Base-by-base conservation (phyloP, 805 yeast species). In the Candida stauntonica region DNA sequence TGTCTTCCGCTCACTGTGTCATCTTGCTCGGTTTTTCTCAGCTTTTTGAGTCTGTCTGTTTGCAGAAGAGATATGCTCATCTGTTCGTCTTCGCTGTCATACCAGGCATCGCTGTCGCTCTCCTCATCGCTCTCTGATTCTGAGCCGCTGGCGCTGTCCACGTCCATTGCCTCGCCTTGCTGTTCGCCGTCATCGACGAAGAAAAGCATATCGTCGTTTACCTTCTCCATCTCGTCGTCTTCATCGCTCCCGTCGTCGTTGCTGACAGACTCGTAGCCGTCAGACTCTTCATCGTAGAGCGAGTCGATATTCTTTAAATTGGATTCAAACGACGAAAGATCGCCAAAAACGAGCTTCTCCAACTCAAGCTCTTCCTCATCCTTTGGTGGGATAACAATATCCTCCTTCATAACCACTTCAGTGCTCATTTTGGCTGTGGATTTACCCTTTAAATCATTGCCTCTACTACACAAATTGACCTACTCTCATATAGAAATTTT, bases 321-420 rank as follows among this genome's bases (percentile, higher is more conserved):
- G 23, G 61, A 55, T 52, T 79, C 85, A 63, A 84, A 82, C 21
- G 91, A 83, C 39, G 77, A 83, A 4, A 71, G 51, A 57, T 93
- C 98, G 13, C 99, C 98, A 63, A 93, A 89, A 4, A 93, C 95
- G 12, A 86, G 69, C 58, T 76, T 84, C 46, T 89, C 95, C 35
- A 93, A 72, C 39, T 66, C 73, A 30, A 80, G 51, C 61, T 93
- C 99, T 58, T 87, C 96, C 36, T 75, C 81, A 58, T 86, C 94
- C 50, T 93, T 91, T 23, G 82, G 83, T 13, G 87, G 83, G 2
- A 42, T 39, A 2, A 36, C 46, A 24, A 50, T 40, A n/a, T 48
- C 53, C 30, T 43, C 46, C 21, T 32, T 39, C 26, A 24, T 17
- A n/a, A 35, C 29, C 7, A 26, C 32, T 7, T 31, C 42, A 12